Base-by-base conservation (phyloP, 306 rosid genomes). In the Abrus pulchellus region DNA sequence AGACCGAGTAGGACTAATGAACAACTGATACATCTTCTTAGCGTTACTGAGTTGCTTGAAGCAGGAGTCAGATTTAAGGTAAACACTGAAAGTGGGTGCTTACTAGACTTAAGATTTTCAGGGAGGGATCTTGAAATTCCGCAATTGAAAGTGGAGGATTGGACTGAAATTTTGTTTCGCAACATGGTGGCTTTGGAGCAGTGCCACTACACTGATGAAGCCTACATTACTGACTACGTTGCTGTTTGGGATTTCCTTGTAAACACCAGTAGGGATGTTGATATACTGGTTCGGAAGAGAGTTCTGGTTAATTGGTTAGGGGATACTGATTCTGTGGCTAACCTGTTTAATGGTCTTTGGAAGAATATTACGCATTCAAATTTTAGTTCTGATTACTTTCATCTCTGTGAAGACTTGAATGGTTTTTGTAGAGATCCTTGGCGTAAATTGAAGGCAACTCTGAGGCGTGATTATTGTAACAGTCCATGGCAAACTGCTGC, bases 161-260 rank as follows among this genome's bases (percentile, higher is more conserved):
- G 64, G 29, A 86, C 89, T 0, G 85, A 80, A 1, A 1, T 47
- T 33, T 45, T 83, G 77, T 75, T 83, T 40, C 83, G 75, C 5
- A 86, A 86, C 47, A 32, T 86, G 64, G 54, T 86, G 27, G 87
- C 89, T 27, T 59, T 86, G 36, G 85, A 83, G 83, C 85, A 75
- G 44, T 83, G 85, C 29, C 75, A 75, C 30, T 79, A 75, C 48
- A 83, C 85, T 60, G 0, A 5, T 0, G 62, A 75, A 1, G 29
- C 82, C 4, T 86, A 75, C 41, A 2, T 83, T 76, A 79, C 68
- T 0, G 83, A 86, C 66, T 79, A 82, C 52, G 68, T 79, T 63
- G 50, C 29, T 34, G 40, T 83, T 28, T 75, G 54, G 74, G 57
- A 75, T 20, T 69, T 79, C 67, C 86, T 83, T 50, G 47, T 79